Evolutionary conservation across 2,329 filamentous ascomycete species (phyloP), one percentile per base, ranked within the genome.

Genomic region (Penicillium rolfsii): DNA sequence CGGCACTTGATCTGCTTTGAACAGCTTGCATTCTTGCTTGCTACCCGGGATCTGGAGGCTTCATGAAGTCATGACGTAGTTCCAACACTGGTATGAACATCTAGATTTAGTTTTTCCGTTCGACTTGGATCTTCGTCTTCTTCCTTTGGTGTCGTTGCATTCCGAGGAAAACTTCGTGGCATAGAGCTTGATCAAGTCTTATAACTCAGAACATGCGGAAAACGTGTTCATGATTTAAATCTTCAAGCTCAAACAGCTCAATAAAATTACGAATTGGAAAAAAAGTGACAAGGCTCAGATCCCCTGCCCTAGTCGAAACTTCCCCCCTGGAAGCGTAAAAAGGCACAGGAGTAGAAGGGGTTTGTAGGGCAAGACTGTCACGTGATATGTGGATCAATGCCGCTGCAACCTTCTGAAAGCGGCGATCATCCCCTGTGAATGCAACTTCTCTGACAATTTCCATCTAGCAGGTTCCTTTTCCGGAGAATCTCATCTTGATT

Each of bases 341-440:
- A 22, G 40, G 40, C 26, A 43, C 41, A 52, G 26, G 33, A 35
- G 40, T 14, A 48, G 16, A 12, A 19, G 40, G 48, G 45, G 36
- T 36, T 56, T 36, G 12, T 62, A 67, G 62, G 66, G 66, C 61
- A 62, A 35, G 2, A 0, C 0, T 0, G 4, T 58, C 67, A 69
- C 63, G 65, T 69, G 67, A 67, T 22, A 3, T 1, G 24, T 46
- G 28, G 41, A 52, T 35, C 9, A 30, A 19, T 30, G 8, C 57
- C 60, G 55, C 52, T 69, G 67, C 56, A 69, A 69, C 67, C 61
- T 67, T 67, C 66, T 61, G 62, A 68, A 68, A 59, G 26, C 67
- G 55, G 64, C 62, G 55, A 60, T 38, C 46, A 35, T 24, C 12
- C 35, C 16, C 28, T 54, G 46, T 11, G 22, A 58, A 30, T 67